phyloP scores from a whole-genome alignment of 2,329 filamentous ascomycete species.

The Colletotrichum tofieldiae region DNA sequence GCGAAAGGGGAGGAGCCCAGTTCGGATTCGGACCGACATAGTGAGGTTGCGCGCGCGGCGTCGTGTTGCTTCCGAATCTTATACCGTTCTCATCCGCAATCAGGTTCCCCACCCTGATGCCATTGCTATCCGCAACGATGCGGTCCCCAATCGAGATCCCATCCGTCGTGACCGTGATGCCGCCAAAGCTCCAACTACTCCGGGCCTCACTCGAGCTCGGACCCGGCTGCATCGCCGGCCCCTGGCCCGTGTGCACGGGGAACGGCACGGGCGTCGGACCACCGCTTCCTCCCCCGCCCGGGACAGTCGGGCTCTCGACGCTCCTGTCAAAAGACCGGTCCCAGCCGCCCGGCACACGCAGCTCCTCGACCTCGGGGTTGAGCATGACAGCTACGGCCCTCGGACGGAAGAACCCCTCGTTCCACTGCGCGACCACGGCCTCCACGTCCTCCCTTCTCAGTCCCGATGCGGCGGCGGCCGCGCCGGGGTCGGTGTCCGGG shows the following conservation, averaged over 20 bases:
- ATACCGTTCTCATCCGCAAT: conserved; percentile 60
- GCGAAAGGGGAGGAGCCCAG: conserved; percentile 24
- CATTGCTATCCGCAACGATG: conserved; percentile 61
- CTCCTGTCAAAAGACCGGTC: conserved; percentile 49
- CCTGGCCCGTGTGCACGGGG: conserved; percentile 16
- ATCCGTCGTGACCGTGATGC: conserved; percentile 61
- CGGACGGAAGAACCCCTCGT: conserved; percentile 69
- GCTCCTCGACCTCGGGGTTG: conserved; percentile 43
- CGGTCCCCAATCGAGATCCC: conserved; percentile 60
- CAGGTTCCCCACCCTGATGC: conserved; percentile 63
- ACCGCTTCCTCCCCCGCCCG: not conserved
- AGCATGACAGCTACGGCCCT: conserved; percentile 63
- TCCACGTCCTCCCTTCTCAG: conserved; percentile 31
- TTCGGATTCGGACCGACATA: conserved; percentile 16
- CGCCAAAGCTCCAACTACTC: conserved; percentile 52
- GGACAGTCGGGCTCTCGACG: conserved; percentile 20
- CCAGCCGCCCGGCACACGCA: conserved; percentile 52
- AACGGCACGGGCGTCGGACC: conserved; percentile 19
- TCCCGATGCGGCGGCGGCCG: conserved; percentile 10
- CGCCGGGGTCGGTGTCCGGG: conserved; percentile 52
- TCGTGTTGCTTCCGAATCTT: conserved; percentile 45
- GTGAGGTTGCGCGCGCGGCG: conserved; percentile 28
- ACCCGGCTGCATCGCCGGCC: conserved; percentile 41
- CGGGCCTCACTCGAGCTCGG: conserved; percentile 44
- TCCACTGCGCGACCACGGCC: conserved; percentile 69